Evolutionary conservation across 2,329 filamentous ascomycete genomes (phyloP).

Genomic region (Diaporthe sp.): DNA sequence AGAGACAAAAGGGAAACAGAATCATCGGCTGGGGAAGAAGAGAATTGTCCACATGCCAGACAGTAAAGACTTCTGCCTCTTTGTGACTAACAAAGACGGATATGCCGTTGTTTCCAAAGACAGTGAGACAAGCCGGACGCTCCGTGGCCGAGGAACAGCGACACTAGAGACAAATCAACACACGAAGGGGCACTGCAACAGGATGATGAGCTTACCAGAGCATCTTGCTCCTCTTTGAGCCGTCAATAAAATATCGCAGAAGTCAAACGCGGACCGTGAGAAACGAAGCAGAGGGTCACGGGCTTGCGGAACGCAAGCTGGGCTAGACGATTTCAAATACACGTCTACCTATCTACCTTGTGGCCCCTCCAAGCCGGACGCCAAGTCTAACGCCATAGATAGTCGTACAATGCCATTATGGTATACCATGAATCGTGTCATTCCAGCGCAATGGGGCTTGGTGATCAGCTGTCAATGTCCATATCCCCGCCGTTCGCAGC

Average conservation of each 20-base stretch:
- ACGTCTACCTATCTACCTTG: constrained; percentile 39
- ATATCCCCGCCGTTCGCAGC: constrained; percentile 71
- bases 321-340: constrained; percentile 25
- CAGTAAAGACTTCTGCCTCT: too few species aligned
- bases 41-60: neutral
- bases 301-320: constrained; percentile 30
- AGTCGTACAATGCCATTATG: constrained; percentile 42
- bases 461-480: constrained; percentile 75
- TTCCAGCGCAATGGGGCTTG: constrained; percentile 31
- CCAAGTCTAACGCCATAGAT: constrained; percentile 37
- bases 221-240: neutral
- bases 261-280: neutral
- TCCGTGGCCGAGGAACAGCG: neutral
- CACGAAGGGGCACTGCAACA: neutral
- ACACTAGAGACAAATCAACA: neutral
- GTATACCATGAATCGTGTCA: constrained; percentile 40
- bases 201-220: too few species aligned
- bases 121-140: neutral
- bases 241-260: neutral
- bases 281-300: neutral
- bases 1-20: constrained; percentile 3
- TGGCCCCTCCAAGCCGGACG: constrained; percentile 36
- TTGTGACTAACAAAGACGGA: neutral
- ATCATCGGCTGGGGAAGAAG: neutral
- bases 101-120: neutral